These are phyloP conservation scores for Dioszegia aurantiaca DNA, from an alignment of 768 basidiomycete species.

Conservation along the genomic window DNA sequence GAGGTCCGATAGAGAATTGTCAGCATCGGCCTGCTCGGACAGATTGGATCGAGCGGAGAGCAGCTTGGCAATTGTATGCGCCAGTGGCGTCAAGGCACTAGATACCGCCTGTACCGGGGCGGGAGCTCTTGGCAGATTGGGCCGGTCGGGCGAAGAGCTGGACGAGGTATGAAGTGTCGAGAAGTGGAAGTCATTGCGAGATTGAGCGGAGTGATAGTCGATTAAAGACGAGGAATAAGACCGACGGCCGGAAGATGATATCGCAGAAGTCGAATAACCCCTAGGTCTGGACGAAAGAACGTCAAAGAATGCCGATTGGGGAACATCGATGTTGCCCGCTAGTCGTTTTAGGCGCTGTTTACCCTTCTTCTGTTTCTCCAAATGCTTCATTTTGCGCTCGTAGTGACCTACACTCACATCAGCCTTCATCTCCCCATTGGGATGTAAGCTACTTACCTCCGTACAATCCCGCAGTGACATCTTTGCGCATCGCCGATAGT, in stretches of 20 bases:
- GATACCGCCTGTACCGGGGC: too few species aligned
- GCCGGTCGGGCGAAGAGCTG: too few species aligned
- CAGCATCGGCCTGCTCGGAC: too few species aligned
- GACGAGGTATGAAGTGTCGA: too few species aligned
- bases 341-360: slow-evolving; percentile 85
- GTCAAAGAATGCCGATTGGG: slow-evolving; percentile 93
- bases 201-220: too few species aligned
- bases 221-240: not conserved
- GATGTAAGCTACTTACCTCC: slow-evolving; percentile 61
- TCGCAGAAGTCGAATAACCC: slow-evolving; percentile 6
- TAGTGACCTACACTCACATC: slow-evolving; percentile 65
- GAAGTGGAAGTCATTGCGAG: too few species aligned
- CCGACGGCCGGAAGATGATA: not conserved
- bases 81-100: too few species aligned
- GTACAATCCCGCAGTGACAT: slow-evolving; percentile 91
- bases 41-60: too few species aligned
- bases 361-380: slow-evolving; percentile 76
- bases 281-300: slow-evolving; percentile 59
- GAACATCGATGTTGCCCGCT: slow-evolving; percentile 70
- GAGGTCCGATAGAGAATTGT: too few species aligned
- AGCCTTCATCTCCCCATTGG: slow-evolving; percentile 14
- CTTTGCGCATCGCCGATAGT: slow-evolving; percentile 65
- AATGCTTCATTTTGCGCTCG: slow-evolving; percentile 69
- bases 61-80: too few species aligned
- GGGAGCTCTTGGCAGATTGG: too few species aligned